Evolutionary conservation across 75 land plant genomes (phyloP), one percentile per base, ranked within the genome.

Genomic region (Selaginella tamariscina): DNA sequence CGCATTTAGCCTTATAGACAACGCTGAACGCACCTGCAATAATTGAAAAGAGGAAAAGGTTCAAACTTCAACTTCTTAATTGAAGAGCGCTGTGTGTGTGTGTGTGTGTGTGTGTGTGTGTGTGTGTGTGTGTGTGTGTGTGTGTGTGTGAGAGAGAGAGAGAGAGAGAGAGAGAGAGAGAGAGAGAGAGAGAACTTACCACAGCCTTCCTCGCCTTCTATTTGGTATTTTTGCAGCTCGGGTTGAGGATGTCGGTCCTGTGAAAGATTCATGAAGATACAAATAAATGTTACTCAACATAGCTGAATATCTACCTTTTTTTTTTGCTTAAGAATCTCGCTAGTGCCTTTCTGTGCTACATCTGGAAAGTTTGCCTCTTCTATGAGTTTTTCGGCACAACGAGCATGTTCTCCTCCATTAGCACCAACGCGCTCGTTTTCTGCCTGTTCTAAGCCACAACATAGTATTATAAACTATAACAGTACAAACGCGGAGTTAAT

Each of bases 261-360:
- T 39, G 49, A 39, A 39, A 39, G 49, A 5, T 15, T 5, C 11
- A 39, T 5, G 49, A 39, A 15, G 49, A 5, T 39, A 39, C 11
- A 39, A 39, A 39, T 5, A 39, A 39, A 39, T n/a, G 49, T 15
- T 39, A 5, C 49, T 5, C 5, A 39, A 39, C 11, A 39, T 5
- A 15, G 49, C n/a, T n/a, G n/a, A n/a, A n/a, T n/a, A n/a, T n/a
- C 49, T 39, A 39, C 49, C 49, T 39, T 39, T 39, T 5, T 39
- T 39, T 15, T 39, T 5, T 39, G 49, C 11, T 39, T 5, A 15
- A 39, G 15, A 39, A 39, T 15, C 15, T 39, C 49, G 49, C 15
- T 15, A 15, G 15, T 39, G 49, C 11, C 49, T 39, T 39, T 39
- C 80, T 68, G 89, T 30, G 95, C 97, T 65, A n/a, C n/a, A n/a